These are phyloP conservation scores for Elymus sibiricus DNA, from an alignment of 176 grass and related monocot species.

Conservation along the genomic window DNA sequence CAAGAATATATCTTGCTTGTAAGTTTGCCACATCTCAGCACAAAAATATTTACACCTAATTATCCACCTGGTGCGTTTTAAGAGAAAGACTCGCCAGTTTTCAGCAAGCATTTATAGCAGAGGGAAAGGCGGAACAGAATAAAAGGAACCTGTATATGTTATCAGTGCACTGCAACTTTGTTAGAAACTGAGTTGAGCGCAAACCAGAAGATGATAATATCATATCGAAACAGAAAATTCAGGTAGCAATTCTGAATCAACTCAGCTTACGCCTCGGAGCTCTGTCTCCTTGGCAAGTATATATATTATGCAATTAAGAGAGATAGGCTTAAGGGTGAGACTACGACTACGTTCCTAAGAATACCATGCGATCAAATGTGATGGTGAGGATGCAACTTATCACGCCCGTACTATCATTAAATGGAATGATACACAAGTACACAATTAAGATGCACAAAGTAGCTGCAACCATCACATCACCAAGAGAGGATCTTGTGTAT, in stretches of 20 bases:
- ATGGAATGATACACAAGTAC: background rate
- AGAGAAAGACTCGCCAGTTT: background rate
- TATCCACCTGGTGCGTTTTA: background rate
- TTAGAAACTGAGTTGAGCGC: background rate
- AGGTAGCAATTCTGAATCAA: background rate
- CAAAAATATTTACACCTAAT: background rate
- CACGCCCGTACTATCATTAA: background rate
- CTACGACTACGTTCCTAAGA: background rate
- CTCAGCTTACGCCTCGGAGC: background rate
- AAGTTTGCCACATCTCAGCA: background rate
- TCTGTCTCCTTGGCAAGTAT: conserved; percentile 9
- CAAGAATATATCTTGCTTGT: background rate
- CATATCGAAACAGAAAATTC: background rate
- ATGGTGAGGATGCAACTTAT: background rate
- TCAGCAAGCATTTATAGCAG: background rate
- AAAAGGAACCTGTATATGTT: background rate
- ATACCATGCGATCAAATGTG: background rate
- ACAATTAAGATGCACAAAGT: background rate
- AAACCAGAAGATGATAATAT: background rate
- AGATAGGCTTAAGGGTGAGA: background rate
- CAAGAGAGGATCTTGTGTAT: background rate
- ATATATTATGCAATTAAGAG: background rate
- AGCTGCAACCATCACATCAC: background rate
- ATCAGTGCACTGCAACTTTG: background rate
- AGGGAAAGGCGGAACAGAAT: background rate